These are phyloP conservation scores for Apium graveolens DNA, from an alignment of 129 eudicot species.

Conservation along the genomic window DNA sequence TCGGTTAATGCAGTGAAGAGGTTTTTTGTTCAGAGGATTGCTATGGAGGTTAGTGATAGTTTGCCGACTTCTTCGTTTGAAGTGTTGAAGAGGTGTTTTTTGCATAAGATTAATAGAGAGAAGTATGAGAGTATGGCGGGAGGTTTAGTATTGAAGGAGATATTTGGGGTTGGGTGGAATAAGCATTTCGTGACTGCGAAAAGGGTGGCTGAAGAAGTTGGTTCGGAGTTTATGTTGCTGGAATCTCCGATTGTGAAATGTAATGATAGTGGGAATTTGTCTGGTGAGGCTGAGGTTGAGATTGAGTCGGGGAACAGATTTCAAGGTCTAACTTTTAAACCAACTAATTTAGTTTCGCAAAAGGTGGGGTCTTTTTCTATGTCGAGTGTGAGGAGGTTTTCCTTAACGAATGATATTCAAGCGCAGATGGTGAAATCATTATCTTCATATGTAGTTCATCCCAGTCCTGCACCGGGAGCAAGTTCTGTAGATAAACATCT, in stretches of 20 bases:
- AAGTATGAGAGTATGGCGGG: constrained; percentile 79
- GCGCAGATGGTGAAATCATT: constrained; percentile 40
- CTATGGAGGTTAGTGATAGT: constrained; percentile 7
- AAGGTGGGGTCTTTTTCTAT: constrained; percentile 27
- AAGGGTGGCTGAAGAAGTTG: constrained; percentile 69
- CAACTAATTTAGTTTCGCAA: constrained; percentile 40
- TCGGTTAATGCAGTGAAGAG: constrained; percentile 53
- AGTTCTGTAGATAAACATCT: constrained; percentile 28
- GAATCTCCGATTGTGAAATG: constrained; percentile 52
- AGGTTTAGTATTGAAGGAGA: constrained; percentile 71
- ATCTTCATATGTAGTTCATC: constrained; percentile 27
- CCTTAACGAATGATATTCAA: constrained; percentile 30
- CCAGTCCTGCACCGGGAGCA: constrained; percentile 18
- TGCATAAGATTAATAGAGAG: constrained; percentile 47
- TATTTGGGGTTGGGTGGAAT: constrained; percentile 75
- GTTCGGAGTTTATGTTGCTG: constrained; percentile 59
- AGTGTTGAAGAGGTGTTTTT: constrained; percentile 68
- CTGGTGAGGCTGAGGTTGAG: constrained; percentile 21
- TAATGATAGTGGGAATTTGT: constrained; percentile 1
- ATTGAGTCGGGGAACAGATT: constrained; percentile 29
- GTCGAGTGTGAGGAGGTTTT: constrained; percentile 28
- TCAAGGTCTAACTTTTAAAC: constrained; percentile 33
- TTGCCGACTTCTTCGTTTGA: constrained; percentile 76
- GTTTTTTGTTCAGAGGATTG: not conserved
- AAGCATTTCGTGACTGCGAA: constrained; percentile 58